Evolutionary conservation across 805 yeast species (phyloP).

Genomic region (Lachancea sp.): DNA sequence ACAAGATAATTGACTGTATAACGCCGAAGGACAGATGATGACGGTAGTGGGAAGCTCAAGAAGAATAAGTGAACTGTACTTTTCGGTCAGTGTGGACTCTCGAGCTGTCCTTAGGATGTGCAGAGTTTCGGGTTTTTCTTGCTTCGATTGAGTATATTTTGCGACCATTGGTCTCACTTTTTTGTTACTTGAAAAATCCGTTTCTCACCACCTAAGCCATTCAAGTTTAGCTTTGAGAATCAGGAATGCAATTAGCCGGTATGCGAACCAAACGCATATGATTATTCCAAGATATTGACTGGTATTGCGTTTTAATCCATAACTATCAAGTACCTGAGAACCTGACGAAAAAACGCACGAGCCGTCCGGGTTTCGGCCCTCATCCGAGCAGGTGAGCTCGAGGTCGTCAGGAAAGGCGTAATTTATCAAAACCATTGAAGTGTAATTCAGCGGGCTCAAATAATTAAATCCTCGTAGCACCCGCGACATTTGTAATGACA

Average conservation of each 20-base stretch:
- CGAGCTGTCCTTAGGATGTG: too few species aligned
- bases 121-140: too few species aligned
- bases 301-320: constrained; percentile 38
- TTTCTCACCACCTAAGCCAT: constrained; percentile 23
- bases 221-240: constrained; percentile 25
- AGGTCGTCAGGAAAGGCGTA: constrained; percentile 48
- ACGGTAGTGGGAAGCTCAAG: too few species aligned
- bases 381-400: constrained; percentile 44
- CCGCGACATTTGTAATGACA: constrained; percentile 69
- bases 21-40: too few species aligned
- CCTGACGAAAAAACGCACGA: constrained; percentile 50
- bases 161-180: too few species aligned
- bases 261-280: constrained; percentile 25
- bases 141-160: too few species aligned
- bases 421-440: constrained; percentile 54
- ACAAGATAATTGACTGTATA: too few species aligned
- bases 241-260: constrained; percentile 22
- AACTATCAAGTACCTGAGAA: constrained; percentile 46
- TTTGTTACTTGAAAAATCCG: not conserved
- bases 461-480: constrained; percentile 68
- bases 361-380: constrained; percentile 30
- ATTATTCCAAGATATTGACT: constrained; percentile 34
- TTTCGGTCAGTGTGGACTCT: too few species aligned
- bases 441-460: constrained; percentile 71
- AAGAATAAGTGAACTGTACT: too few species aligned